Percentiles rank a stretch among this genome's conserved stretches.
Evolutionary conservation across 805 yeast genomes (phyloP).

Genomic region (Zygosaccharomyces bisporus): DNA sequence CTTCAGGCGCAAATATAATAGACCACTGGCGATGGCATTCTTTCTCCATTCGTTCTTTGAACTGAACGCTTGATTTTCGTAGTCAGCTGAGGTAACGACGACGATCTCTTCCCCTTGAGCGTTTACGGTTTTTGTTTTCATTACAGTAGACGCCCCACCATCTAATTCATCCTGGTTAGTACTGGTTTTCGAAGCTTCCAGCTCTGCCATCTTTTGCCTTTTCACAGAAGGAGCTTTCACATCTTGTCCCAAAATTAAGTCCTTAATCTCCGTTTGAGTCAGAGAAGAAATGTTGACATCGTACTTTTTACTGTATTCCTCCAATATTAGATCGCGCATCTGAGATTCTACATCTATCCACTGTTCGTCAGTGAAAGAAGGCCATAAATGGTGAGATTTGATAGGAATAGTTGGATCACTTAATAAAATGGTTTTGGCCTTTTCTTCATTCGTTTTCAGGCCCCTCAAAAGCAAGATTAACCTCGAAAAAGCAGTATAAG

Average conservation of each 20-base stretch:
- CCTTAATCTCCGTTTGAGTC: constrained; percentile 91
- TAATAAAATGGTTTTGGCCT: constrained; percentile 66
- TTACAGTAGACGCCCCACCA: constrained; percentile 61
- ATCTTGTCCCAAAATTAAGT: constrained; percentile 90
- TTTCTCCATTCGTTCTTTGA: constrained; percentile 90
- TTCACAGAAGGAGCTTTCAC: constrained; percentile 84
- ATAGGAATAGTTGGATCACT: constrained; percentile 71
- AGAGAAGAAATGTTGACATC: constrained; percentile 81
- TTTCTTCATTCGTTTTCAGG: constrained; percentile 69
- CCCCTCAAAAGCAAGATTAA: constrained; percentile 79
- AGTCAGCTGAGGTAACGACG: constrained; percentile 86
- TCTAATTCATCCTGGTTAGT: constrained; percentile 39
- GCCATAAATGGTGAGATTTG: constrained; percentile 88
- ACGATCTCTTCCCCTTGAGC: constrained; percentile 96
- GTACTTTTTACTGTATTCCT: constrained; percentile 80
- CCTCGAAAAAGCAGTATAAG: constrained; percentile 92
- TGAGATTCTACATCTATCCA: constrained; percentile 90
- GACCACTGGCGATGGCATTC: constrained; percentile 74
- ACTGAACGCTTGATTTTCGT: constrained; percentile 78
- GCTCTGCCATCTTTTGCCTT: constrained; percentile 78
- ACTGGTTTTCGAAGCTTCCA: constrained; percentile 48
- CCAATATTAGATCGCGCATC: constrained; percentile 79
- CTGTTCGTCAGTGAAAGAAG: constrained; percentile 78
- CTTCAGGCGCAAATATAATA: constrained; percentile 68
- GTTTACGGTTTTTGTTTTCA: constrained; percentile 77